Base-by-base conservation (phyloP, 495 filamentous ascomycete species). In the Neurospora sp. region DNA sequence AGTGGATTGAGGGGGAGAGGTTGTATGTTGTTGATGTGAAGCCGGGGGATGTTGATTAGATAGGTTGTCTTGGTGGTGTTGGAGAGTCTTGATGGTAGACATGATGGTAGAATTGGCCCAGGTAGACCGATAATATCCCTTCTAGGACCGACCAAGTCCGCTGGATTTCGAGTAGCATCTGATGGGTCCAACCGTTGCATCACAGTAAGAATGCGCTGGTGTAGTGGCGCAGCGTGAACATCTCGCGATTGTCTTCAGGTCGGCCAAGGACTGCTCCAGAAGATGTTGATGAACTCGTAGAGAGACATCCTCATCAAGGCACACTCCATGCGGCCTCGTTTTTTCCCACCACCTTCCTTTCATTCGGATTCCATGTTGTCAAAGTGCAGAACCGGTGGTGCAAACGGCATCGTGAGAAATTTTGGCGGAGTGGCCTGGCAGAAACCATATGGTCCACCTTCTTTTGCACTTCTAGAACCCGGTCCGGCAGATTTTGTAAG, bases 1-100 rank as follows among this genome's bases (percentile, higher is more conserved):
- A 82, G 70, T 96, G 90, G 87, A 84, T 90, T 46, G 74, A 84
- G 69, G 78, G 81, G 71, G 80, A 84, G 76, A 77, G 74, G 10
- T 73, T 91, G 73, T 92, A 92, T 82, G 74, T 31, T 18, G 72
- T 35, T 41, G 39, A 3, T 69, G 74, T 74, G 77, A 76, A 74
- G 75, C 75, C 76, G 77, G 76, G 77, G 77, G 76, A 81, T 79
- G 44, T 78, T 27, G 39, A 79, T 71, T 0, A 86, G 84, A 71
- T 31, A 27, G 22, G 22, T 27, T 86, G 76, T 12, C 0, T 46
- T 46, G 44, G 0, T 61, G 53, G 12, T 61, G 12, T 31, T 61
- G 7, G 48, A 14, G 11, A 1, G 22, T 27, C 22, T 27, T 59
- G 4, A 27, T 14, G 48, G 22, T 31, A 59, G 12, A 16, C 5